Conservation (phyloP, 2,329 filamentous ascomycete genomes). For the Tolypocladium cylindrosporum region DNA sequence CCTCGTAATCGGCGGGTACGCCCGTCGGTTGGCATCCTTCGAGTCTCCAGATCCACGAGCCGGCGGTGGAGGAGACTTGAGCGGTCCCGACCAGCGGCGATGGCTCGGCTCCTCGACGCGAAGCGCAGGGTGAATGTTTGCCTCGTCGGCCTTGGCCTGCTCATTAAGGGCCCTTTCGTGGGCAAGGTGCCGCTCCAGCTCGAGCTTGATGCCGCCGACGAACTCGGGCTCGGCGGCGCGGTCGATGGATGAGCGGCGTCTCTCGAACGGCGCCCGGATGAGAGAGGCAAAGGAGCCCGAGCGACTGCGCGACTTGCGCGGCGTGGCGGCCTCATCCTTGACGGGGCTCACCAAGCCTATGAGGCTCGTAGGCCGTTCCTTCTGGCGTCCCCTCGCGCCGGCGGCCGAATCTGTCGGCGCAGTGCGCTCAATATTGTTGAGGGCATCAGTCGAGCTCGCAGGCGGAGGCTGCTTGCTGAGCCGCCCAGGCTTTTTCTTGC, state of each 20-base stretch:
- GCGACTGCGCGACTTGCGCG: constrained; percentile 16
- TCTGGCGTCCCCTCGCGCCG: background rate
- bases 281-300: constrained; percentile 27
- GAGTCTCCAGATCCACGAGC: constrained; percentile 5
- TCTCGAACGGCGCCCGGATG: constrained; percentile 23
- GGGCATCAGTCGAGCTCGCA: constrained; percentile 2
- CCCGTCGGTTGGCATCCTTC: constrained; percentile 15
- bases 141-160: constrained; percentile 14
- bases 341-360: constrained; percentile 13
- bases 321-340: constrained; percentile 11
- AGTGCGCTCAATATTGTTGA: background rate
- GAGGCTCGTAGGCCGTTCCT: constrained; percentile 13
- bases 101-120: constrained; percentile 15
- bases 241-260: constrained; percentile 21
- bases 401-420: background rate
- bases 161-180: constrained; percentile 17
- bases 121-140: constrained; percentile 23
- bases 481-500: constrained; percentile 5
- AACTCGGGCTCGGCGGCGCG: constrained; percentile 22
- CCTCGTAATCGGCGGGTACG: constrained; percentile 27
- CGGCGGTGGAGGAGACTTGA: constrained; percentile 14
- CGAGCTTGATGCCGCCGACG: constrained; percentile 30
- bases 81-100: constrained; percentile 16
- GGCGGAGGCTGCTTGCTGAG: constrained; percentile 3
- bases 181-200: constrained; percentile 25